Base-by-base conservation (phyloP, 192 early-diverging fungal genomes). In the Entrophospora sp. region DNA sequence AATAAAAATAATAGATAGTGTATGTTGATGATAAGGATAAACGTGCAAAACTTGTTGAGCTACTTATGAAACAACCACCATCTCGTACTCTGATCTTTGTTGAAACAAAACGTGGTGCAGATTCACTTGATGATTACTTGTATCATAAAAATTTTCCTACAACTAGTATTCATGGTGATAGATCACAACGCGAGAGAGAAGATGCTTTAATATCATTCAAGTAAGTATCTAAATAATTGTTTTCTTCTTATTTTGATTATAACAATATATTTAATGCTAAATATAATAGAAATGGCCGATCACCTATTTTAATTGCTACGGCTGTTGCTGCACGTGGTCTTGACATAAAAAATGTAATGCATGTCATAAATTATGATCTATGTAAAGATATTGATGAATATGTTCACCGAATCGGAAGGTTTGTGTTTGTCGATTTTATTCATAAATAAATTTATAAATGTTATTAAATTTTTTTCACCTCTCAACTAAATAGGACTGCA, bases 311-410 rank as follows among this genome's bases (percentile, higher is more conserved):
- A 43, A 89, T 94, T n/a, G 92, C 91, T n/a, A 94, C 92, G 18
- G 89, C 88, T 37, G 90, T 94, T 4, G 92, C 92, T 32, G 87
- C 91, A 16, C 85, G 92, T 59, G 92, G 92, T 70, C 74, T 94
- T n/a, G 92, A 94, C 69, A 91, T 94, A 61, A 86, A 88, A 57
- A 89, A 92, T 73, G 88, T 94, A 10, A 85, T 82, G 57, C 90
- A 93, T 69, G 91, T 94, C 24, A 85, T 94, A 64, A 92, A 92
- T 73, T 93, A 87, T 61, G 92, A 94, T 64, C 73, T 94, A 5
- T 83, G 85, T 59, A 77, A 72, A 22, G 86, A 91, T 64, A 90
- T 92, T 70, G 91, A 94, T 52, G 92, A 93, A 58, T 89, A 88
- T 68, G 84, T 94, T 32, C 91, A 94, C 67, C 85, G 91, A 30